Evolutionary conservation across 495 filamentous ascomycete genomes (phyloP).

Genomic region (Xylaria cubensis): DNA sequence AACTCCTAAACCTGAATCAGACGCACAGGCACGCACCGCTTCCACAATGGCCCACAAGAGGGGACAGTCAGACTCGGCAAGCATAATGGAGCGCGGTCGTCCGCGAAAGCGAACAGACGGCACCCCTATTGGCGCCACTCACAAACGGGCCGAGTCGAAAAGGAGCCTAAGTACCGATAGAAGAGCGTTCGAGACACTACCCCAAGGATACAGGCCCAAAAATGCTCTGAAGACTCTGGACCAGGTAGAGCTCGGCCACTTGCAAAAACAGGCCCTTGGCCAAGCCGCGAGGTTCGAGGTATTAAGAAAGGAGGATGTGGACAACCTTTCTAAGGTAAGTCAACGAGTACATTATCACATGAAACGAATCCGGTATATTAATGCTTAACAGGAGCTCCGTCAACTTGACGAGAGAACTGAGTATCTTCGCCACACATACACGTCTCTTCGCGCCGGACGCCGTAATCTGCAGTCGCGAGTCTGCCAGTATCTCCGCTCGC

Average conservation of each 20-base stretch:
- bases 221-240: slow-evolving; percentile 57
- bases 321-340: slow-evolving; percentile 65
- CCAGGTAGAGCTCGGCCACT: slow-evolving; percentile 56
- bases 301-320: slow-evolving; percentile 69
- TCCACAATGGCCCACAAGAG: slow-evolving; percentile 48
- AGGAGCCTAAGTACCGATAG: slow-evolving; percentile 53
- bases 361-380: slow-evolving; percentile 23
- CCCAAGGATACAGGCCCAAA: slow-evolving; percentile 60
- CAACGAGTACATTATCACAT: not conserved
- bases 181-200: slow-evolving; percentile 61
- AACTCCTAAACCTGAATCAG: slow-evolving; percentile 45
- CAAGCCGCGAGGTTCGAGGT: slow-evolving; percentile 73
- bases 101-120: slow-evolving; percentile 57
- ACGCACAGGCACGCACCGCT: slow-evolving; percentile 38
- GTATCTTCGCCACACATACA: slow-evolving; percentile 73
- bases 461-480: slow-evolving; percentile 72
- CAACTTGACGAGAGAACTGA: slow-evolving; percentile 74
- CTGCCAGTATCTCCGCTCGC: slow-evolving; percentile 69
- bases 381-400: slow-evolving; percentile 61
- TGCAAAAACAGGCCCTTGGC: slow-evolving; percentile 67
- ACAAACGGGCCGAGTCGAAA: slow-evolving; percentile 45
- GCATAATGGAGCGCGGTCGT: slow-evolving; percentile 66
- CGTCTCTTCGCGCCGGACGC: slow-evolving; percentile 68
- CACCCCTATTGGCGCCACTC: slow-evolving; percentile 41
- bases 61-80: slow-evolving; percentile 62